phyloP scores from a whole-genome alignment of 2,329 filamentous ascomycete species.

The Sporothrix mexicana region DNA sequence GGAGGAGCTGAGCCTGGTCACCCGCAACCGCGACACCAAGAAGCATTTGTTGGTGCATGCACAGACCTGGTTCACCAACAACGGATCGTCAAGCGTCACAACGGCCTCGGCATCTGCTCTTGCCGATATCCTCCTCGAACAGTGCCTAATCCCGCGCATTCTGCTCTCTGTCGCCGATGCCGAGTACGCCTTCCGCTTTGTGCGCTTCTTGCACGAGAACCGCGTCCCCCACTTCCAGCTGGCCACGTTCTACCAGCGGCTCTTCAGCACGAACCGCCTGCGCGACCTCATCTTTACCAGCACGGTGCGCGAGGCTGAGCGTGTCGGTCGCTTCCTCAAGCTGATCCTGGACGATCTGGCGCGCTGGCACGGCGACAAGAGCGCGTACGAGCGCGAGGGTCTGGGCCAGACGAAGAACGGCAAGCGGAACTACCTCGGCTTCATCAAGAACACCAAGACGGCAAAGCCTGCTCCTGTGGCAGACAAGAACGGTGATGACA shows the following conservation, averaged over 20 bases:
- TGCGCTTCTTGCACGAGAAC: constrained; percentile 84
- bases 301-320: constrained; percentile 88
- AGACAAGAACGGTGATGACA: neutral
- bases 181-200: constrained; percentile 83
- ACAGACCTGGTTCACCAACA: constrained; percentile 72
- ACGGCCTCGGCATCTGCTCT: constrained; percentile 63
- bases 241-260: constrained; percentile 78
- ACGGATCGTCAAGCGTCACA: constrained; percentile 43
- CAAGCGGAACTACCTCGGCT: constrained; percentile 70
- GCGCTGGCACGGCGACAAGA: constrained; percentile 80
- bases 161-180: constrained; percentile 85
- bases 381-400: constrained; percentile 81
- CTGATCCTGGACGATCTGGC: constrained; percentile 80
- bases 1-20: constrained; percentile 74
- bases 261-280: constrained; percentile 84
- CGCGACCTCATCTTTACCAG: constrained; percentile 85
- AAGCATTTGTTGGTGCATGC: constrained; percentile 76
- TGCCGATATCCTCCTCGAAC: constrained; percentile 80
- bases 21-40: constrained; percentile 69
- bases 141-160: constrained; percentile 89
- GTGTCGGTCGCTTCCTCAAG: constrained; percentile 88
- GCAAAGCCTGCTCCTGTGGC: neutral
- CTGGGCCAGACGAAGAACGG: constrained; percentile 65
- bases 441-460: constrained; percentile 72
- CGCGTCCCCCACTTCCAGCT: constrained; percentile 87